phyloP scores from a whole-genome alignment of 164 flowering plant species.

The Vitis riparia region DNA sequence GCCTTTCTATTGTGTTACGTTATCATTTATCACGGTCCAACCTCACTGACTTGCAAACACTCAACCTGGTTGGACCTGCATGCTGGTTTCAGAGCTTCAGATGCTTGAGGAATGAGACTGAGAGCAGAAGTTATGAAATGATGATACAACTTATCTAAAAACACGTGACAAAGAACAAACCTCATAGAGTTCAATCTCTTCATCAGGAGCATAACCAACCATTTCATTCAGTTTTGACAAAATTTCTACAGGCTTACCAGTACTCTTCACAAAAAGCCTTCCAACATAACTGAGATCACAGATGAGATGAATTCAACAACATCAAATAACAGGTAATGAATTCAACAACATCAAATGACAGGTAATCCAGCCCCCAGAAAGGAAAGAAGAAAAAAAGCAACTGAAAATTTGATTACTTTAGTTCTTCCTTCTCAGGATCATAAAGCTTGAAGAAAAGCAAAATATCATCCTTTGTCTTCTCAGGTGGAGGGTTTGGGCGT shows the following conservation, averaged over 20 bases:
- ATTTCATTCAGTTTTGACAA: constrained; percentile 53
- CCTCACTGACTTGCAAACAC: too few species aligned
- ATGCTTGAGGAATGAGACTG: too few species aligned
- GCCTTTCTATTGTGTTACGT: too few species aligned
- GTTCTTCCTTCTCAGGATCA: constrained; percentile 72
- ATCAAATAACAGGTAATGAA: neutral
- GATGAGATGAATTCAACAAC: neutral
- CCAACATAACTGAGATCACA: constrained; percentile 52
- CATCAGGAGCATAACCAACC: constrained; percentile 61
- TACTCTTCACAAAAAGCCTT: constrained; percentile 60
- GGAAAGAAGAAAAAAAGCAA: neutral
- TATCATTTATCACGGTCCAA: too few species aligned
- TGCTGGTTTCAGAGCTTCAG: too few species aligned
- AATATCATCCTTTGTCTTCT: constrained; percentile 79
- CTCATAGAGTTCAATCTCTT: constrained; percentile 74
- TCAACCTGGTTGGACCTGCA: too few species aligned
- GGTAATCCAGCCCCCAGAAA: neutral
- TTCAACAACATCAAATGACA: too few species aligned
- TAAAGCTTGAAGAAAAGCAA: constrained; percentile 78
- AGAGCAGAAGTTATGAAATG: too few species aligned
- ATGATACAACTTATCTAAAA: neutral
- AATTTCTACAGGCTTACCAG: constrained; percentile 58
- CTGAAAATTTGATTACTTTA: constrained; percentile 38
- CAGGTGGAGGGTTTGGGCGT: constrained; percentile 61
- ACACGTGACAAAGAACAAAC: constrained; percentile 23